Conservation (phyloP, 257 asterid species). For the Lycium ferocissimum region DNA sequence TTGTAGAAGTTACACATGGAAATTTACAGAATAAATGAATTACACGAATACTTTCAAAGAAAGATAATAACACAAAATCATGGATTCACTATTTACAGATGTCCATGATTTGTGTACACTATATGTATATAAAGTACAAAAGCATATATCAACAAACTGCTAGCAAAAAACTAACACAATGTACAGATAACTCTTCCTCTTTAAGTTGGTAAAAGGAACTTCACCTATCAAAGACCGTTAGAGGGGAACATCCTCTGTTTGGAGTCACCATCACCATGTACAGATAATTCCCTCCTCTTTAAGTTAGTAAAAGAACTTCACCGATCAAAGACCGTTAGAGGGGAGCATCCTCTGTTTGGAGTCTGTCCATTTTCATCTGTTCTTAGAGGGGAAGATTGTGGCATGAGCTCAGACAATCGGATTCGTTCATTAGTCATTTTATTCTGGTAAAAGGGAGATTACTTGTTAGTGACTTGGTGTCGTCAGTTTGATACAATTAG, state of each 20-base stretch:
- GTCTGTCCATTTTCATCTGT: conserved; percentile 45
- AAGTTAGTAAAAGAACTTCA: background rate
- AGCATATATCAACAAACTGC: conserved; percentile 28
- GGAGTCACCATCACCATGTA: conserved; percentile 19
- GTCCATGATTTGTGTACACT: conserved; percentile 16
- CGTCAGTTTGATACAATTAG: background rate
- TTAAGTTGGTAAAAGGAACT: background rate
- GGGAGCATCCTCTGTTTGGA: conserved; percentile 39
- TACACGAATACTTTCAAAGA: background rate
- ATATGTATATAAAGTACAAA: background rate
- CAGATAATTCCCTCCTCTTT: background rate
- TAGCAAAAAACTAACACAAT: conserved; percentile 39
- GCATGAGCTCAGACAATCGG: conserved; percentile 68
- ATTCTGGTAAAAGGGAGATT: conserved; percentile 51
- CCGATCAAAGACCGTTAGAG: too few species aligned
- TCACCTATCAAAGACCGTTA: conserved; percentile 75
- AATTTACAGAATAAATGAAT: conserved; percentile 8
- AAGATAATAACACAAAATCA: background rate
- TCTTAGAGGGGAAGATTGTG: conserved; percentile 56
- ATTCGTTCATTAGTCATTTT: conserved; percentile 71
- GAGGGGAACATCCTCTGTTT: conserved; percentile 41
- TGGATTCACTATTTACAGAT: conserved; percentile 19
- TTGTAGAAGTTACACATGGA: background rate
- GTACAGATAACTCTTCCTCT: background rate
- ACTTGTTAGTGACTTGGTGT: conserved; percentile 26